phyloP scores from a whole-genome alignment of 1,284 basidiomycete genomes.

The Mycosarcoma maydis region DNA sequence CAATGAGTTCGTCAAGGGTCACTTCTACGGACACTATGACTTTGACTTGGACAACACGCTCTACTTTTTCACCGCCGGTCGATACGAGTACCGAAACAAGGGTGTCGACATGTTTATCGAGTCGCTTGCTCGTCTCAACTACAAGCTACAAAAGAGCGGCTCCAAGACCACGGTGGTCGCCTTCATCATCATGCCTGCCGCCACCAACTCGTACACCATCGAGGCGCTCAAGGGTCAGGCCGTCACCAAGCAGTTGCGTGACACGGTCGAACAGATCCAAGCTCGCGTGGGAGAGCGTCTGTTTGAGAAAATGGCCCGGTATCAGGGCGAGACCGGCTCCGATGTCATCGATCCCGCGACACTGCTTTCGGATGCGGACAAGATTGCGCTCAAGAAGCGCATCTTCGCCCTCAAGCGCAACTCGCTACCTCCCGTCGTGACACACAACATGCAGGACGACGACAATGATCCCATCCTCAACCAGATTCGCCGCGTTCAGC shows the following conservation, averaged over 20 bases:
- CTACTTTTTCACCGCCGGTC: conserved; percentile 98
- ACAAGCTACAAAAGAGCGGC: conserved; percentile 81
- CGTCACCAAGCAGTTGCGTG: conserved; percentile 92
- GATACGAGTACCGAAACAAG: conserved; percentile 99
- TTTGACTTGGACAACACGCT: conserved; percentile 95
- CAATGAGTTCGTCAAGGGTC: conserved; percentile 94
- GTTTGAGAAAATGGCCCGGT: conserved; percentile 92
- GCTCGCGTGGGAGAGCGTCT: conserved; percentile 87
- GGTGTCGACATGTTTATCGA: conserved; percentile 99
- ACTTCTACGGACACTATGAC: conserved; percentile 97
- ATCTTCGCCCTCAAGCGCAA: conserved; percentile 95
- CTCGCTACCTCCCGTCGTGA: conserved; percentile 89
- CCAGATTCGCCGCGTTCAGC: conserved; percentile 89
- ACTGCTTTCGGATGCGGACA: conserved; percentile 89
- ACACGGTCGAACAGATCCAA: conserved; percentile 91
- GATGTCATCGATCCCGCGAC: conserved; percentile 66
- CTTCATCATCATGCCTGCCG: conserved; percentile 98
- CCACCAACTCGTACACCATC: conserved; percentile 94
- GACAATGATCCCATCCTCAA: conserved; percentile 89
- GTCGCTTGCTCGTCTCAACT: conserved; percentile 81
- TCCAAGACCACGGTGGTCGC: conserved; percentile 89
- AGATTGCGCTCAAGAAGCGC: conserved; percentile 92
- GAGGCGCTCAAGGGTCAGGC: conserved; percentile 98
- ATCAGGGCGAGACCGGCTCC: conserved; percentile 73
- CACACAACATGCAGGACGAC: conserved; percentile 98